Evolutionary conservation across 768 basidiomycete genomes (phyloP).

Genomic region (Lepiota brunneoincarnata): DNA sequence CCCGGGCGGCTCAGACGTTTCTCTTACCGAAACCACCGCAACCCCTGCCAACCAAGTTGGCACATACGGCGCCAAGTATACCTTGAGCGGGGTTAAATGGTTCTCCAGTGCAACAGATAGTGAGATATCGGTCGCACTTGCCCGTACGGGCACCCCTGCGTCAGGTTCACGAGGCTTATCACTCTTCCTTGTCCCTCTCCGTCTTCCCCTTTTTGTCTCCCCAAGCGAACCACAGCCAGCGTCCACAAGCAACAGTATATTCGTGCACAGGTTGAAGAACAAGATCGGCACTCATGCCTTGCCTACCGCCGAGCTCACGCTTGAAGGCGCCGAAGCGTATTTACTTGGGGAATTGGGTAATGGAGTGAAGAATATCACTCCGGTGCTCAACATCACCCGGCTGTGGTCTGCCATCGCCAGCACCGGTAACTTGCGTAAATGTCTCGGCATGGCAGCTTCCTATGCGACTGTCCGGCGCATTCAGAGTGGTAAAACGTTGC

Average conservation of each 20-base stretch:
- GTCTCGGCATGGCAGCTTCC: constrained; percentile 61
- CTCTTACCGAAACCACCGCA: constrained; percentile 68
- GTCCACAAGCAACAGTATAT: constrained; percentile 60
- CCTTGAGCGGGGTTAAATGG: constrained; percentile 75
- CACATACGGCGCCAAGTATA: constrained; percentile 49
- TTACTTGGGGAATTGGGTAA: constrained; percentile 56
- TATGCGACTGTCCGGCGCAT: constrained; percentile 62
- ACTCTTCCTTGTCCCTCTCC: constrained; percentile 71
- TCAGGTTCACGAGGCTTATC: constrained; percentile 67
- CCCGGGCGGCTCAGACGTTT: constrained; percentile 75
- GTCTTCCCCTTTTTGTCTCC: constrained; percentile 47
- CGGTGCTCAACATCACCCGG: constrained; percentile 77
- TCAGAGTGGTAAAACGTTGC: constrained; percentile 44
- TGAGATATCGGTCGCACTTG: constrained; percentile 68
- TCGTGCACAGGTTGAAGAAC: constrained; percentile 72
- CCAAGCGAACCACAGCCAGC: constrained; percentile 39
- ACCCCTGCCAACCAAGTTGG: constrained; percentile 29
- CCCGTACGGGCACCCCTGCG: constrained; percentile 57
- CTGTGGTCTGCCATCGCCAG: constrained; percentile 60
- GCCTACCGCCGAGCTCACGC: constrained; percentile 73
- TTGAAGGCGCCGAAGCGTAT: constrained; percentile 58
- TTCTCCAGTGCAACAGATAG: constrained; percentile 83
- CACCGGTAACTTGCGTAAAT: constrained; percentile 56
- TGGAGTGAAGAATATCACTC: constrained; percentile 65
- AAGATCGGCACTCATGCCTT: constrained; percentile 75